Percentiles rank a stretch among this genome's conserved stretches.
Conservation (phyloP, 2,329 filamentous ascomycete species). For the Iodosphaeria phyllophila region DNA sequence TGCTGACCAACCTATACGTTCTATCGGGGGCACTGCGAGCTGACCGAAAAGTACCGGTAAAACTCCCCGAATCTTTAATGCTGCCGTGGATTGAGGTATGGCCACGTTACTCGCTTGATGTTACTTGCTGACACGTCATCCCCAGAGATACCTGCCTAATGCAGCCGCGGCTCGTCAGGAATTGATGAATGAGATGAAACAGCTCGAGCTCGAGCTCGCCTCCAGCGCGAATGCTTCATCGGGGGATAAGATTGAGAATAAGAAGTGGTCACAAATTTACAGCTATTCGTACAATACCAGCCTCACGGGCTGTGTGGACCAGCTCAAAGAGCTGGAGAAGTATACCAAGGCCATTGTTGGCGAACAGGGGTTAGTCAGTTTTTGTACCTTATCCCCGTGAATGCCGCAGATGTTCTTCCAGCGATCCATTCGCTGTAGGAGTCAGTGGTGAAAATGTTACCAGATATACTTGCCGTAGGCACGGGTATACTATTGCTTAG, state of each 20-base stretch:
- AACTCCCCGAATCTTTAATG: constrained; percentile 6
- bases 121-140: too few relatives aligned
- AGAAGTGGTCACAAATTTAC: constrained; percentile 37
- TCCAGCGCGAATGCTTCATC: constrained; percentile 8
- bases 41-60: constrained; percentile 27
- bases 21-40: constrained; percentile 34
- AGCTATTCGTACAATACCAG: constrained; percentile 34
- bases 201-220: constrained; percentile 22
- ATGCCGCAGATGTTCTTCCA: too few relatives aligned
- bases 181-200: constrained; percentile 28
- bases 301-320: constrained; percentile 32
- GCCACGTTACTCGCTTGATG: too few relatives aligned
- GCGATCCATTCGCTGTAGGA: too few relatives aligned
- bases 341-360: constrained; percentile 39
- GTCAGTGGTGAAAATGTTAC: too few relatives aligned
- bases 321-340: constrained; percentile 32
- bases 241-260: constrained; percentile 15
- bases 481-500: too few relatives aligned
- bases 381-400: too few relatives aligned
- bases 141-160: constrained; percentile 32
- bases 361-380: constrained; percentile 27
- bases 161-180: constrained; percentile 32
- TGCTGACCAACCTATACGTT: constrained; percentile 38
- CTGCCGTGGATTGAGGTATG: constrained; percentile 2
- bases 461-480: too few relatives aligned